A percentile compares a stretch with the other conserved stretches of the same genome.
Evolutionary conservation across 1,284 basidiomycete species (phyloP).

Genomic region (Ceratorhiza oryzae-sativae): DNA sequence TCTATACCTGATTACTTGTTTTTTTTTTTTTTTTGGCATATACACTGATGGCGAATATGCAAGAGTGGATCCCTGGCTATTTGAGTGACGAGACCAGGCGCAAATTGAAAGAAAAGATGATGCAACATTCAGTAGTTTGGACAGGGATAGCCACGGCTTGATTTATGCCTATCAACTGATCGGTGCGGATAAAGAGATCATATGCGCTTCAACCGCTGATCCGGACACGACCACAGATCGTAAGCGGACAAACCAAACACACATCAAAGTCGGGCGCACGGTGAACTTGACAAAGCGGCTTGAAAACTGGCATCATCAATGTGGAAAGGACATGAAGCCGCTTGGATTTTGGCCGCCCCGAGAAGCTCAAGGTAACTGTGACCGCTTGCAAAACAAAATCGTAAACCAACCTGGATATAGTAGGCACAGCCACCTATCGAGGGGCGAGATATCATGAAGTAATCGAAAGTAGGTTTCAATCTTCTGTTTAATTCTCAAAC

Average conservation of each 20-base stretch:
- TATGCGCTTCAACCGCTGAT: neutral
- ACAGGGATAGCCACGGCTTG: neutral
- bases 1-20: too few relatives aligned
- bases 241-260: neutral
- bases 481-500: neutral
- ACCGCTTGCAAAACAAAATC: too few relatives aligned
- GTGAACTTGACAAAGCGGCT: neutral
- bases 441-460: neutral
- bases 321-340: neutral
- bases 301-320: neutral
- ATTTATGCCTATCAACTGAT: neutral
- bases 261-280: neutral
- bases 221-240: neutral
- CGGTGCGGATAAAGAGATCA: neutral
- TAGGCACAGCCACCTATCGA: too few relatives aligned
- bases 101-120: neutral
- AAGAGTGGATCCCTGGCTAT: neutral
- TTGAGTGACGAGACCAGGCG: neutral
- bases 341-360: neutral
- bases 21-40: too few relatives aligned
- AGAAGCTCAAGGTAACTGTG: too few relatives aligned
- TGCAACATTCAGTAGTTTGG: neutral
- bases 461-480: neutral
- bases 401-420: neutral
- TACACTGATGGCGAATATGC: too few relatives aligned